Percentiles rank a stretch among this genome's conserved stretches.
Conservation (phyloP, 2,329 filamentous ascomycete genomes). For the Cytospora leucostoma region DNA sequence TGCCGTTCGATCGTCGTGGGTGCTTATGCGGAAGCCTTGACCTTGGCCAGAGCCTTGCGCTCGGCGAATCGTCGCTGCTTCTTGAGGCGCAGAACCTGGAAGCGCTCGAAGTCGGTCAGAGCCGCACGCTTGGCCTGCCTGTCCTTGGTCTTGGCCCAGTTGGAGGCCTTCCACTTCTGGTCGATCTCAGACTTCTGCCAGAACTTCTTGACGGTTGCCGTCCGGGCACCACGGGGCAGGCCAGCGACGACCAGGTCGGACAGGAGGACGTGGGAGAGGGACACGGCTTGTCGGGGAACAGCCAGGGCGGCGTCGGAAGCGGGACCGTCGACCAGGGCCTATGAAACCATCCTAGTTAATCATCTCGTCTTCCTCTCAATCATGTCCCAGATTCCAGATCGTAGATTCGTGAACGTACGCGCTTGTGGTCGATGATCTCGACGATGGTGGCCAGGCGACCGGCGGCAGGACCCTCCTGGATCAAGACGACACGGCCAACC, state of each 20-base stretch:
- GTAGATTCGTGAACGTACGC: slow-evolving; percentile 68
- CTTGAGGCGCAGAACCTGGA: slow-evolving; percentile 99
- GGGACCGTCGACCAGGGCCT: slow-evolving; percentile 97
- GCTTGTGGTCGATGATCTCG: slow-evolving; percentile 99
- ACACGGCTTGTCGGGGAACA: slow-evolving; percentile 83
- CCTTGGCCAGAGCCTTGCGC: slow-evolving; percentile 92
- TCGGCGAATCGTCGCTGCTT: slow-evolving; percentile 99
- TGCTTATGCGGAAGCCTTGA: slow-evolving; percentile 77
- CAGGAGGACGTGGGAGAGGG: slow-evolving; percentile 82
- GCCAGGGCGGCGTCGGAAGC: slow-evolving; percentile 75
- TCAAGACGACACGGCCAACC: slow-evolving; percentile 94
- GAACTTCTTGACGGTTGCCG: slow-evolving; percentile 77
- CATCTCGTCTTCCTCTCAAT: slow-evolving; percentile 27
- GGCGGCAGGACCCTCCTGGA: slow-evolving; percentile 77
- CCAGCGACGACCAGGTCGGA: slow-evolving; percentile 85
- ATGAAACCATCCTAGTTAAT: slow-evolving; percentile 36
- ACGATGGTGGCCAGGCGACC: slow-evolving; percentile 92
- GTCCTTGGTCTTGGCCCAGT: slow-evolving; percentile 91
- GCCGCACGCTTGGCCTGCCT: slow-evolving; percentile 84
- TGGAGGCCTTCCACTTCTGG: slow-evolving; percentile 86
- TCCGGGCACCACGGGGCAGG: slow-evolving; percentile 82
- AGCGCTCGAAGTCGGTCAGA: slow-evolving; percentile 98
- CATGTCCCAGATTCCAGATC: slow-evolving; percentile 19
- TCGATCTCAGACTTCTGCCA: slow-evolving; percentile 95
- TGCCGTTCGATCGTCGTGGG: slow-evolving; percentile 28